Evolutionary conservation across 305 asterid genomes (phyloP), one percentile per base, ranked within the genome.

Genomic region (Ajuga reptans): DNA sequence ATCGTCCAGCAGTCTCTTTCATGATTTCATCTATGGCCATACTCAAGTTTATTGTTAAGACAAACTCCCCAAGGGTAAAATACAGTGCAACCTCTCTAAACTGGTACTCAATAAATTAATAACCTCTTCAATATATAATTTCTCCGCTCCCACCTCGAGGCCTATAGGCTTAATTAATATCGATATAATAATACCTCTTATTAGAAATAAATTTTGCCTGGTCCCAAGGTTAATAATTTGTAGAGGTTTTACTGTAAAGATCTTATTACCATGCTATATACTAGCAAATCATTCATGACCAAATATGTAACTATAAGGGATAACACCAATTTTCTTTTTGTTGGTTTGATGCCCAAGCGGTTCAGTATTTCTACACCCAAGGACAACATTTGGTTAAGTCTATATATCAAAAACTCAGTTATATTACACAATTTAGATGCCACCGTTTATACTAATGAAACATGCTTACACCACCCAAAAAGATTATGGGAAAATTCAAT

Each of bases 211-310:
- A 21, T 21, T 21, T 21, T 21, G 27, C 27, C 27, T 21, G 2
- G 27, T 21, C 27, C 27, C 27, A 21, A 21, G 27, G 2, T 21
- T 21, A 21, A 21, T 21, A 21, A 21, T 21, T 21, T 21, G 27
- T 21, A 21, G 27, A 21, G 27, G 27, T 21, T 21, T 21, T 21
- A 21, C 27, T 21, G 27, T 21, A 21, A 21, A 21, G 27, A 58
- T 17, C n/a, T 24, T 1, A 24, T 33, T 16, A 73, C 53, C 15
- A 39, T 27, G 46, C 37, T 29, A 43, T 49, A 11, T 12, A 45
- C 67, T 43, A 64, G 57, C 27, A 24, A 64, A 37, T 29, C 56
- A 63, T 54, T n/a, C 50, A 65, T 24, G 27, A 75, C 39, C 41
- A 49, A 64, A 46, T 27, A 15, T 21, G 18, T 8, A 10, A 50